phyloP scores from a whole-genome alignment of 371 early-diverging fungal genomes.

The Apophysomyces ossiformis region DNA sequence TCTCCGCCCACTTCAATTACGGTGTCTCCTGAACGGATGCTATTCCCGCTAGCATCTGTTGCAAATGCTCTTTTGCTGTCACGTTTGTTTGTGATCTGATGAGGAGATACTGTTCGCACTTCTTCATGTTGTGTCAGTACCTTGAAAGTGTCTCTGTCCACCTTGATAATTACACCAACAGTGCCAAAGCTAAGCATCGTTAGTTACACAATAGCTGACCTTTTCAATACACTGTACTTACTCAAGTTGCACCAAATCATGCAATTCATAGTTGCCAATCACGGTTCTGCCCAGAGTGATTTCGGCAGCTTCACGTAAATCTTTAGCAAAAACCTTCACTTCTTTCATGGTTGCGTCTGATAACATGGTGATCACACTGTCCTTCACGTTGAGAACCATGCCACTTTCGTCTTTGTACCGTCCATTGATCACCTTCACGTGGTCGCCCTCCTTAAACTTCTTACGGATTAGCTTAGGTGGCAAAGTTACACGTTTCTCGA shows the following conservation, averaged over 20 bases:
- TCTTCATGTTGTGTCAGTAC: constrained; percentile 85
- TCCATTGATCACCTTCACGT: constrained; percentile 93
- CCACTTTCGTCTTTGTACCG: constrained; percentile 89
- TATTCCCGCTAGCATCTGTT: constrained; percentile 76
- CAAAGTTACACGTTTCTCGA: constrained; percentile 49
- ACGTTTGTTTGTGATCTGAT: constrained; percentile 74
- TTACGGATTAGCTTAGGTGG: constrained; percentile 79
- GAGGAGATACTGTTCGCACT: constrained; percentile 67
- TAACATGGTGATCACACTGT: constrained; percentile 80
- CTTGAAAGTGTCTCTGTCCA: constrained; percentile 75
- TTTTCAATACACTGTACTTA: constrained; percentile 37
- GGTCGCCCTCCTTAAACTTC: constrained; percentile 88
- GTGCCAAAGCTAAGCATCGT: constrained; percentile 54
- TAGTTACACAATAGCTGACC: background rate
- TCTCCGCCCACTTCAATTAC: constrained; percentile 76
- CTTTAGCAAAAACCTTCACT: constrained; percentile 85
- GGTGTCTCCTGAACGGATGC: constrained; percentile 80
- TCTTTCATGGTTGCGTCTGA: constrained; percentile 80
- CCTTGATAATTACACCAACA: constrained; percentile 86
- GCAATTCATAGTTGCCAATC: constrained; percentile 73
- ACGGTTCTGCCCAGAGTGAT: constrained; percentile 52
- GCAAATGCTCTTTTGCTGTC: constrained; percentile 74
- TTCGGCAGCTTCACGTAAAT: constrained; percentile 78
- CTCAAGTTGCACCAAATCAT: constrained; percentile 89
- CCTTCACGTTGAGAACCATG: constrained; percentile 81